phyloP scores from a whole-genome alignment of 345 rosid genomes.

The Adansonia digitata region DNA sequence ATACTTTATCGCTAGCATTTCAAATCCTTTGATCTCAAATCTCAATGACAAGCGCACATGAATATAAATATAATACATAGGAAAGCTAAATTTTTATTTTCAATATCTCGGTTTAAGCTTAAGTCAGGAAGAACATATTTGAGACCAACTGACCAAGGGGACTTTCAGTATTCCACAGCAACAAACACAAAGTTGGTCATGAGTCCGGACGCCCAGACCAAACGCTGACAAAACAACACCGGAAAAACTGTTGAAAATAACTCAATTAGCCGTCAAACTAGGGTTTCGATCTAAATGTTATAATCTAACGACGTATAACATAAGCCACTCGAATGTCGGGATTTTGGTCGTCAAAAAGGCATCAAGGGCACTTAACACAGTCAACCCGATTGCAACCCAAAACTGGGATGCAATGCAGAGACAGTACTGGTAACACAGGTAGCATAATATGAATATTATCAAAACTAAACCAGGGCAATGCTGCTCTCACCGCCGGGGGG shows the following conservation, averaged over 20 bases:
- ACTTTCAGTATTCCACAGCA: neutral
- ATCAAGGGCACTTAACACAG: conserved; percentile 4
- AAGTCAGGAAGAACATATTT: neutral
- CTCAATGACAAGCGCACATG: no score
- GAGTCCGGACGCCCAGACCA: no score
- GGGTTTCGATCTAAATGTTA: conserved; percentile 20
- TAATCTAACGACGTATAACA: conserved; percentile 5
- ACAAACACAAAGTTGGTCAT: neutral
- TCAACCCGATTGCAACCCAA: conserved; percentile 19
- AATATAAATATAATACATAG: no score
- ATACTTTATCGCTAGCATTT: no score
- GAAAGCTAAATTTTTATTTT: no score
- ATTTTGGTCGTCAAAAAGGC: neutral
- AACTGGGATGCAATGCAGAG: neutral
- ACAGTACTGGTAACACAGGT: neutral
- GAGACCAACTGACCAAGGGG: neutral
- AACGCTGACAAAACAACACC: neutral
- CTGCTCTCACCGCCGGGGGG: conserved; percentile 94
- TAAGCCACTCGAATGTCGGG: neutral
- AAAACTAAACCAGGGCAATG: conserved; percentile 43
- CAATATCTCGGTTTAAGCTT: no score
- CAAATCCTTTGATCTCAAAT: no score
- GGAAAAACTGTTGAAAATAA: neutral
- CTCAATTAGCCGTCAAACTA: conserved; percentile 14
- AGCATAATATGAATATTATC: neutral